These are phyloP conservation scores for Escovopsis sp. DNA, from an alignment of 2,329 filamentous ascomycete genomes.

Conservation along the genomic window DNA sequence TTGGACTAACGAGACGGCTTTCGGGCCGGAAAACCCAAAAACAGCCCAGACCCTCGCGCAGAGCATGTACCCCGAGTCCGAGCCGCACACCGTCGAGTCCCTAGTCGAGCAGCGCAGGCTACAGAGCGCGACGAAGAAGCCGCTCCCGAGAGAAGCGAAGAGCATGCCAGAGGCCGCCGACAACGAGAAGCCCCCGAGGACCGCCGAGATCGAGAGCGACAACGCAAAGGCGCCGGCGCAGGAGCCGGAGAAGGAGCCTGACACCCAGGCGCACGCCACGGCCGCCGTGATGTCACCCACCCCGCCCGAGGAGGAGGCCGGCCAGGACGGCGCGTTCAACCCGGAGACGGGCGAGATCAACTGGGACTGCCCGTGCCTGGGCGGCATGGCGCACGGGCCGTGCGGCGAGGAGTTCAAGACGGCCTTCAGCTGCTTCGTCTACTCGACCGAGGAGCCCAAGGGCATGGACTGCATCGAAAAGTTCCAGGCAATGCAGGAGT, in stretches of 20 bases:
- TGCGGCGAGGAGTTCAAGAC: conserved; percentile 92
- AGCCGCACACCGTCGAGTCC: conserved; percentile 50
- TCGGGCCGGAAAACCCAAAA: conserved; percentile 5
- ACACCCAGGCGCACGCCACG: conserved; percentile 13
- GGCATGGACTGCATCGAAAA: conserved; percentile 96
- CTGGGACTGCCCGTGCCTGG: conserved; percentile 96
- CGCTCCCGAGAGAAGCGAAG: conserved; percentile 23
- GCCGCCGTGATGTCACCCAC: conserved; percentile 26
- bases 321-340: conserved; percentile 86
- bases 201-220: neutral
- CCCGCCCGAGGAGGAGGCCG: conserved; percentile 64
- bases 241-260: conserved; percentile 11
- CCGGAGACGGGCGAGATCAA: conserved; percentile 99
- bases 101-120: conserved; percentile 44
- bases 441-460: conserved; percentile 86
- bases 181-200: conserved; percentile 5
- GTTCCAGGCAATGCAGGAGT: conserved; percentile 97
- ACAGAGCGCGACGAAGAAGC: too few relatives aligned
- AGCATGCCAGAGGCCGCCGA: conserved; percentile 18
- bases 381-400: conserved; percentile 91
- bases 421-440: conserved; percentile 98
- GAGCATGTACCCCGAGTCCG: conserved; percentile 39
- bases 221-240: conserved; percentile 1
- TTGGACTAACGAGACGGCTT: conserved; percentile 1
- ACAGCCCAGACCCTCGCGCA: conserved; percentile 22